These are phyloP conservation scores for Cyclostephanos invisitatus DNA, from an alignment of 108 stramenopile genomes.

Conservation along the genomic window DNA sequence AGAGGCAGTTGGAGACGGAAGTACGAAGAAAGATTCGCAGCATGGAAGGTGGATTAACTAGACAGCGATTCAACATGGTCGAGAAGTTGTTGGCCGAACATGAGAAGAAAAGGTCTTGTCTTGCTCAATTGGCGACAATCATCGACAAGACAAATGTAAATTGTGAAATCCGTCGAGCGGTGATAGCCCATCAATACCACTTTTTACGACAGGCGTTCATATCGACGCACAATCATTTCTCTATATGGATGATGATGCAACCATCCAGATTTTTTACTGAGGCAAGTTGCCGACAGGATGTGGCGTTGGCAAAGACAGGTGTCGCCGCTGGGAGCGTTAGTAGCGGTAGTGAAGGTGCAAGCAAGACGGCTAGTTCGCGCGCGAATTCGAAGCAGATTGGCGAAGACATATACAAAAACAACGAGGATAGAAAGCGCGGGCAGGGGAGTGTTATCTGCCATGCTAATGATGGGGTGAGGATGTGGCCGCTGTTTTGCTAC, in stretches of 20 bases:
- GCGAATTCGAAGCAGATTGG: conserved; percentile 86
- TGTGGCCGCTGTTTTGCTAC: conserved; percentile 85
- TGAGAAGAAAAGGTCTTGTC: background rate
- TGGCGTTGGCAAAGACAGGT: conserved; percentile 6
- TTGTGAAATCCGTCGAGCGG: conserved; percentile 54
- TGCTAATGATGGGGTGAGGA: conserved; percentile 51
- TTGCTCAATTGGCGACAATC: conserved; percentile 7
- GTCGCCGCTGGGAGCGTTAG: conserved; percentile 12
- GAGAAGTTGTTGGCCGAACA: conserved; percentile 23
- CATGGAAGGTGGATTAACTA: conserved; percentile 50
- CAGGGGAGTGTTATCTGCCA: conserved; percentile 21
- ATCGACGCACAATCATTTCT: conserved; percentile 72
- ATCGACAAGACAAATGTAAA: conserved; percentile 38
- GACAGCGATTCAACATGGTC: conserved; percentile 28
- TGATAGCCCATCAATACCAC: conserved; percentile 72
- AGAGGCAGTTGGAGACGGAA: conserved; percentile 68
- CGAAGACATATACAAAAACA: conserved; percentile 68
- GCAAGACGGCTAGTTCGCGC: conserved; percentile 46
- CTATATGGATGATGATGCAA: conserved; percentile 73
- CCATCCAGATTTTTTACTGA: conserved; percentile 56
- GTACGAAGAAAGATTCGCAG: conserved; percentile 54
- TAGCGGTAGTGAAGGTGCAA: conserved; percentile 22
- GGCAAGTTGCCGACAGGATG: conserved; percentile 53
- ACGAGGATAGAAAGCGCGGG: conserved; percentile 23
- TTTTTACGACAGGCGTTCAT: conserved; percentile 58